phyloP scores from a whole-genome alignment of 768 basidiomycete species.

The Termitomyces sp. region DNA sequence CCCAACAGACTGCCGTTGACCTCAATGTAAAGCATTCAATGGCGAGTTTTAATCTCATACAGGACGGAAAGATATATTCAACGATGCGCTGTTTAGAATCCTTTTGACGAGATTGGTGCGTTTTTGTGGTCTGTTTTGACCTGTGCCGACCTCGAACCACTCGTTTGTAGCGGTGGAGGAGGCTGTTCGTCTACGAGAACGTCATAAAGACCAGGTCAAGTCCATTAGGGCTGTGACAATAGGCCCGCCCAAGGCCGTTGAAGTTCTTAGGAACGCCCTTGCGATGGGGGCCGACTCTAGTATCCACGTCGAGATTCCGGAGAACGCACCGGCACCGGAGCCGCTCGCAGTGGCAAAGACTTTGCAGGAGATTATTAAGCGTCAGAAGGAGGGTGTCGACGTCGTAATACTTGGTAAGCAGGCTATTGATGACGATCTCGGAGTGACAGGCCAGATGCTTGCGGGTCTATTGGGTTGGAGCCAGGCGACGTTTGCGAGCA shows the following conservation, averaged over 20 bases:
- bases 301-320: constrained; percentile 85
- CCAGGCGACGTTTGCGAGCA: constrained; percentile 94
- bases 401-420: constrained; percentile 97
- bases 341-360: constrained; percentile 90
- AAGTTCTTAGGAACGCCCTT: constrained; percentile 91
- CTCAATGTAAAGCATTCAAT: constrained; percentile 98
- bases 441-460: constrained; percentile 96
- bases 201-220: constrained; percentile 67
- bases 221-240: constrained; percentile 93
- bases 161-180: constrained; percentile 80
- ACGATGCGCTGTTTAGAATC: constrained; percentile 56
- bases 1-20: constrained; percentile 93
- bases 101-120: constrained; percentile 96
- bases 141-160: not conserved
- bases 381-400: constrained; percentile 57
- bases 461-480: constrained; percentile 89
- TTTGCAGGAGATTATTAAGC: constrained; percentile 68
- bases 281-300: constrained; percentile 97
- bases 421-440: constrained; percentile 95
- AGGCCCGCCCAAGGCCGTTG: constrained; percentile 83
- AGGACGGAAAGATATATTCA: not conserved
- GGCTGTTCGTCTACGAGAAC: constrained; percentile 90
- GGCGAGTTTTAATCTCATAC: constrained; percentile 43
- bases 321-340: constrained; percentile 69
- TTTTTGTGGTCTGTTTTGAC: not conserved